Evolutionary conservation across 179 eudicot genomes (phyloP).

Genomic region (Amaranthus tricolor): DNA sequence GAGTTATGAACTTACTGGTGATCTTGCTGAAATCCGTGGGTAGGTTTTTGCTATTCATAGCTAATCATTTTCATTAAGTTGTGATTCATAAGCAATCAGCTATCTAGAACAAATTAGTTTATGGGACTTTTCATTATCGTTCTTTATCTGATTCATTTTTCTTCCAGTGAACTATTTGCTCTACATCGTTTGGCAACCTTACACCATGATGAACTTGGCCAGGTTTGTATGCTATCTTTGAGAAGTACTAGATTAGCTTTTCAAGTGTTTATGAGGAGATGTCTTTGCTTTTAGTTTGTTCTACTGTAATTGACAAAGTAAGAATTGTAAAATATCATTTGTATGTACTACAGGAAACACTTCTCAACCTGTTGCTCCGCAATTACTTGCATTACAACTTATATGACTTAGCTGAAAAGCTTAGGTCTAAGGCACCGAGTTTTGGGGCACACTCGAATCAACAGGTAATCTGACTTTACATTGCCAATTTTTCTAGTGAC

Average conservation of each 20-base stretch:
- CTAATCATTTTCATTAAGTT: neutral
- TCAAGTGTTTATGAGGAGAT: neutral
- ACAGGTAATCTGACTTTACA: constrained; percentile 50
- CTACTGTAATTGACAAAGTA: neutral
- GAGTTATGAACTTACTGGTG: constrained; percentile 83
- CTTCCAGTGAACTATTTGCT: constrained; percentile 71
- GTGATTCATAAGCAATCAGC: neutral
- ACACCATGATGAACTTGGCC: constrained; percentile 97
- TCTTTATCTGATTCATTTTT: constrained; percentile 22
- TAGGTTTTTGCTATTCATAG: constrained; percentile 31
- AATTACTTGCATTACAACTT: constrained; percentile 93
- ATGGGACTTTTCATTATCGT: neutral
- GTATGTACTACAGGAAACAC: constrained; percentile 70
- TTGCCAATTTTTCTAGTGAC: constrained; percentile 5
- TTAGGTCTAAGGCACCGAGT: constrained; percentile 97
- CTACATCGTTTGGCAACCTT: constrained; percentile 88
- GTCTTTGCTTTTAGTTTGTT: neutral
- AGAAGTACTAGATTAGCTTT: neutral
- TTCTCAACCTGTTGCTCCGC: constrained; percentile 84
- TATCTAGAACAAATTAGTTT: neutral
- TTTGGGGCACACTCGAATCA: constrained; percentile 98
- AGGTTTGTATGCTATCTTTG: constrained; percentile 51
- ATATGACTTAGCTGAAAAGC: constrained; percentile 94
- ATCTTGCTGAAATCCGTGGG: constrained; percentile 94
- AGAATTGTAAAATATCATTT: neutral